These are phyloP conservation scores for Exophiala spinifera DNA, from an alignment of 2,329 filamentous ascomycete species.

Conservation along the genomic window DNA sequence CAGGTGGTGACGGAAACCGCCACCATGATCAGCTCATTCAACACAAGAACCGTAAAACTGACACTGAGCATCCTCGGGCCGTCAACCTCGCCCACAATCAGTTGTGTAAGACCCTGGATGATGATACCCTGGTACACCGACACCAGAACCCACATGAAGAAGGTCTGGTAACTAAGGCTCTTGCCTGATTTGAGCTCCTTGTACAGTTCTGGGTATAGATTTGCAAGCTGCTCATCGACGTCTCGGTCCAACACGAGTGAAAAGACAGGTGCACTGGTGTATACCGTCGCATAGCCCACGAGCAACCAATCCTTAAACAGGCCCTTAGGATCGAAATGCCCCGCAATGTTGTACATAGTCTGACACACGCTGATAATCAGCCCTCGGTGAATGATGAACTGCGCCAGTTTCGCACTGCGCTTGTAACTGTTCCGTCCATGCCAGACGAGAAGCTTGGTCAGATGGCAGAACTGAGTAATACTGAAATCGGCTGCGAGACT, in stretches of 20 bases:
- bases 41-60: slow-evolving; percentile 83
- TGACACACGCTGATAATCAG: slow-evolving; percentile 94
- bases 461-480: slow-evolving; percentile 89
- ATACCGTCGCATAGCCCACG: slow-evolving; percentile 93
- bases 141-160: slow-evolving; percentile 94
- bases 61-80: slow-evolving; percentile 76
- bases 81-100: slow-evolving; percentile 72
- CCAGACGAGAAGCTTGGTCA: slow-evolving; percentile 98
- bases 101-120: slow-evolving; percentile 90
- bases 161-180: slow-evolving; percentile 85
- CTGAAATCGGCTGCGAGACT: slow-evolving; percentile 94
- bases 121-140: slow-evolving; percentile 93
- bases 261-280: slow-evolving; percentile 90
- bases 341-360: slow-evolving; percentile 94
- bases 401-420: slow-evolving; percentile 86
- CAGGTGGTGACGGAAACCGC: slow-evolving; percentile 95
- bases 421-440: slow-evolving; percentile 98
- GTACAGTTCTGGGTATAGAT: slow-evolving; percentile 94
- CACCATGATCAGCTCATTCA: slow-evolving; percentile 97
- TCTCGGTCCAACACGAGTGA: slow-evolving; percentile 92
- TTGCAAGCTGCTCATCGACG: slow-evolving; percentile 89
- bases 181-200: slow-evolving; percentile 90
- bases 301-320: slow-evolving; percentile 96
- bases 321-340: slow-evolving; percentile 87
- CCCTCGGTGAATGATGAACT: slow-evolving; percentile 97